Base-by-base conservation (phyloP, 2,329 filamentous ascomycete genomes). In the Graphium sp. region DNA sequence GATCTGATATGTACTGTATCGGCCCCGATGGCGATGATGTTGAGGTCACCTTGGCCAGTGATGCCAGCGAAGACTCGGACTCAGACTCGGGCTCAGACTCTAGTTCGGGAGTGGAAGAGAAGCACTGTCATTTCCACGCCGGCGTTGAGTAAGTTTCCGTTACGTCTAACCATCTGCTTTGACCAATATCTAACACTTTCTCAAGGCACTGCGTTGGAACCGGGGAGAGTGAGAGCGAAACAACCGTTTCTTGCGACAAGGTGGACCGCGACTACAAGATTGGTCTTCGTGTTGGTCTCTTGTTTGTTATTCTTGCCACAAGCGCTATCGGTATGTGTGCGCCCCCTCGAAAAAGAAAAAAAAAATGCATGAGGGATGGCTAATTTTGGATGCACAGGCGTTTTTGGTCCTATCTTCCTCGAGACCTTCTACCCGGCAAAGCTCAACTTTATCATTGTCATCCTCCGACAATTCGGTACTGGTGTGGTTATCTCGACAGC, bases 381-480 rank as follows among this genome's bases (percentile, higher is more conserved):
- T n/a, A n/a, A n/a, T n/a, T n/a, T n/a, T 30, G 18, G 3, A 8
- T 18, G 21, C 17, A 2, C 25, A 56, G 56, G 59, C 29, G 75
- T 80, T 11, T 79, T 76, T 41, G 53, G 56, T 0, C 79, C 79
- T 1, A 73, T 84, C 24, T 40, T 81, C 13, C 52, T 79, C 14
- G 58, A 62, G 4, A 62, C 60, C 9, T 59, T 74, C 31, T 60
- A 74, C 26, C 61, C 66, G 4, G 47, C 56, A 18, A 62, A 58
- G 30, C 41, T 56, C 9, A 48, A 53, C 29, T 32, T 64, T 5
- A 40, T 67, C 8, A 71, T 81, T 39, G 65, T 69, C 4, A 44
- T 76, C 5, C 53, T 84, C 32, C 79, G 81, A 49, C 78, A 78
- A 39, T 80, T 81, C 37, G 76, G 76, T 4, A 80, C 75, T 0